Evolutionary conservation across 1,284 basidiomycete species (phyloP), one percentile per base, ranked within the genome.

Genomic region (Amylostereum chailletii): DNA sequence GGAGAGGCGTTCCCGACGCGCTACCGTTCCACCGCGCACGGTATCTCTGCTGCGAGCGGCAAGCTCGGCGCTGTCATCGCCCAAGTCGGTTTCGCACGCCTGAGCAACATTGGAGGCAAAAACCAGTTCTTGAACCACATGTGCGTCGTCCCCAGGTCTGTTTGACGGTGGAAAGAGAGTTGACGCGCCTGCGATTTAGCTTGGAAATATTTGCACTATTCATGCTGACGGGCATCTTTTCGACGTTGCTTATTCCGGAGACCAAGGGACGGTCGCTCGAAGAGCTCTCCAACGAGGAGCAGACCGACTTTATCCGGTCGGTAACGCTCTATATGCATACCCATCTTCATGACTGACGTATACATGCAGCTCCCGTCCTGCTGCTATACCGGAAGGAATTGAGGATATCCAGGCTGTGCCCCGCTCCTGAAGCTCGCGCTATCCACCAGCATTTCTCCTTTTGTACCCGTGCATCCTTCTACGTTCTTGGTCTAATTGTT

Each of bases 1-100:
- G 88, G 86, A 50, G 89, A 94, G 65, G 79, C 74, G 30, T 94
- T 92, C 82, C 90, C 90, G 2, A 93, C 90, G 3, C 81, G 90
- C 42, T 90, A 90, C 68, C 77, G 89, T 46, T 86, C 86, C 0
- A 90, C 88, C 4, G 84, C 79, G 2, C 88, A 92, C 65, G 90
- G 90, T 65, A 90, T 94, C 62, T 86, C 83, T 26, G 90, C 90
- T 26, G 89, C 86, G 3, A 80, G 77, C 30, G 88, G 87, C 46
- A 93, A 92, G 67, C 72, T 90, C 46, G 90, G 90, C 41, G 90
- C 90, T 47, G 86, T 94, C 62, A 66, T 92, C 43, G 83, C 87
- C 3, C 87, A 91, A 66, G 81, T 90, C 55, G 87, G 81, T 42
- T 90, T 92, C 65, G 77, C 80, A 33, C 77, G 76, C 51, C 65